Evolutionary conservation across 2,329 filamentous ascomycete species (phyloP), one percentile per base, ranked within the genome.

Genomic region (Pseudogymnoascus sp.): DNA sequence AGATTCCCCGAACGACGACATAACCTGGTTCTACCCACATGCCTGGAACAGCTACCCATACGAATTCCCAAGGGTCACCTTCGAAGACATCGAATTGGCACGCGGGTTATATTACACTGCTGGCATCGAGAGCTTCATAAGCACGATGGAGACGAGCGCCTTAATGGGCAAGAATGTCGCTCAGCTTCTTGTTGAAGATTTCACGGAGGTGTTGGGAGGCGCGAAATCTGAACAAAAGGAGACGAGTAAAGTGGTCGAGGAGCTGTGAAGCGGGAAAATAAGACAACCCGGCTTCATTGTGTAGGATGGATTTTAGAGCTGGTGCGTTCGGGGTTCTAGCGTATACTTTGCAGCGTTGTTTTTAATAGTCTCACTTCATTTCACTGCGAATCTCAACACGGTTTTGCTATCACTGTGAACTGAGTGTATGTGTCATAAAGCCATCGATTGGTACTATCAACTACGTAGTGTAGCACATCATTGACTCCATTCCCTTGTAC

Each of bases 71-170:
- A 83, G 92, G 0, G 86, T 92, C 0, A 93, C 89, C 0, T 99
- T 97, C 74, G 91, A 97, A 68, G 88, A 95, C 65, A 84, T 88
- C 2, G 78, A 87, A 66, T 73, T 97, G 2, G 86, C 84, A 4
- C 75, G 82, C 6, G 84, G 85, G 0, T 70, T 93, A 13, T 95
- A 86, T 75, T 89, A 89, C 72, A 88, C 86, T 0, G 86, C 84
- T 10, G 86, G 85, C 2, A 96, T 97, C 46, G 93, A 97, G 77
- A 88, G 88, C 68, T 97, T 99, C 73, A 96, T 97, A 68, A 95
- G 89, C 9, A 96, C 92, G 0, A 97, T 99, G 95, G 95, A 99
- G 79, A 97, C 95, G 6, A 96, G 88, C 73, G 89, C 91, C 1
- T 76, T 97, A 68, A 95, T 95, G 86, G 95, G 95, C 0, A 91